phyloP scores from a whole-genome alignment of 352 stramenopile species.

The Halophytophthora polymorphica region DNA sequence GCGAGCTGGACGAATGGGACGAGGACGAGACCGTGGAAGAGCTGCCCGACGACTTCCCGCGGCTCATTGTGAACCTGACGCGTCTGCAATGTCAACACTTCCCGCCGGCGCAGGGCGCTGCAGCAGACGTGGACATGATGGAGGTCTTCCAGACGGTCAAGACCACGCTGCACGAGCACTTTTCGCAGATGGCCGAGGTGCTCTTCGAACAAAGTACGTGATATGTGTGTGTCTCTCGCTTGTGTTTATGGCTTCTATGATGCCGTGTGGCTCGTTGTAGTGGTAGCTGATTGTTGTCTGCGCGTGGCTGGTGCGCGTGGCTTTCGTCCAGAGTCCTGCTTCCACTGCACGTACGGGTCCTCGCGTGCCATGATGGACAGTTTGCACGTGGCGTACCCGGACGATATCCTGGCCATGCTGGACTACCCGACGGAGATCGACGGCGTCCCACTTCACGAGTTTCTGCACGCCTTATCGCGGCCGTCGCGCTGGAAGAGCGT shows the following conservation, averaged over 20 bases:
- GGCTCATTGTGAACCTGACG: constrained; percentile 68
- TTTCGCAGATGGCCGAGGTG: constrained; percentile 53
- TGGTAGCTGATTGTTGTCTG: too few relatives aligned
- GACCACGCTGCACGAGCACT: constrained; percentile 49
- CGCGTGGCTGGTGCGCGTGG: background rate
- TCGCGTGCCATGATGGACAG: constrained; percentile 45
- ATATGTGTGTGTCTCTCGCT: background rate
- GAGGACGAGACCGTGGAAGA: constrained; percentile 25
- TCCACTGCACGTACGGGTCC: constrained; percentile 67
- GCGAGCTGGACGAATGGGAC: constrained; percentile 17
- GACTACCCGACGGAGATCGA: constrained; percentile 74
- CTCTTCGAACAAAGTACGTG: constrained; percentile 66
- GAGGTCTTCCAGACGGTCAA: constrained; percentile 50
- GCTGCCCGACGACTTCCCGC: constrained; percentile 64
- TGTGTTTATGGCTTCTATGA: constrained; percentile 4
- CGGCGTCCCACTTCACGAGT: constrained; percentile 61
- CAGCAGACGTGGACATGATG: constrained; percentile 24
- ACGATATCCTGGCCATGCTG: constrained; percentile 62
- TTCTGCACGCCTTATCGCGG: constrained; percentile 45
- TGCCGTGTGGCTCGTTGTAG: too few relatives aligned
- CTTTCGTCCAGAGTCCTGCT: constrained; percentile 41
- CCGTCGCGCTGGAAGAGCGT: constrained; percentile 77
- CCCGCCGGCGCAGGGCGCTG: constrained; percentile 15
- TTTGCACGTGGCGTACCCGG: constrained; percentile 45
- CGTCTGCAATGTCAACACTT: constrained; percentile 56